phyloP scores from a whole-genome alignment of 2,329 filamentous ascomycete genomes.

The Clonostachys solani region DNA sequence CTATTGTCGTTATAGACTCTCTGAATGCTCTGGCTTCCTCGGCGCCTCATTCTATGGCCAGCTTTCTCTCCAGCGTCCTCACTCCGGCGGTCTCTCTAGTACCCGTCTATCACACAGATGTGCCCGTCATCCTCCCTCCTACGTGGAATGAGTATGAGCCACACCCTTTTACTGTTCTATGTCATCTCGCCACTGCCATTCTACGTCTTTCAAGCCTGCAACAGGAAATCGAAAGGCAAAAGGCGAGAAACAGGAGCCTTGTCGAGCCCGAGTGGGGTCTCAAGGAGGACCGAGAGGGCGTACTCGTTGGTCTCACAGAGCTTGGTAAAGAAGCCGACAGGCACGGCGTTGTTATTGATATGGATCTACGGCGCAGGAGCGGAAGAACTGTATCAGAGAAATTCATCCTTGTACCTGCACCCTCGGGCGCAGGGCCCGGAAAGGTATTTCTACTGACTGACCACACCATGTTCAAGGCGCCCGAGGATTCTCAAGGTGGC shows the following conservation, averaged over 20 bases:
- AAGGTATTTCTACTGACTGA: constrained; percentile 65
- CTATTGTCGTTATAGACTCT: constrained; percentile 75
- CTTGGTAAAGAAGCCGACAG: constrained; percentile 28
- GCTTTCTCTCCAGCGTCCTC: constrained; percentile 67
- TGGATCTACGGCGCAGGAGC: constrained; percentile 82
- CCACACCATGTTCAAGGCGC: constrained; percentile 59
- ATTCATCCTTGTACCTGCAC: constrained; percentile 43
- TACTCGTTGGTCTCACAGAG: constrained; percentile 62
- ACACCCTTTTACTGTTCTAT: constrained; percentile 65
- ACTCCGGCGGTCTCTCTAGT: constrained; percentile 67
- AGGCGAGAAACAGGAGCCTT: constrained; percentile 71
- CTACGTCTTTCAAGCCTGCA: constrained; percentile 68
- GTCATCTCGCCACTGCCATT: constrained; percentile 85
- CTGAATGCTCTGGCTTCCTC: constrained; percentile 62
- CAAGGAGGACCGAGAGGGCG: constrained; percentile 71
- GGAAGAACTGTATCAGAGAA: constrained; percentile 72
- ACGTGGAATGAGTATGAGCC: constrained; percentile 56
- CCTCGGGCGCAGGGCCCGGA: constrained; percentile 13
- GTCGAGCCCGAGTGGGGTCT: constrained; percentile 77
- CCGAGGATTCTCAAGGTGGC: constrained; percentile 17
- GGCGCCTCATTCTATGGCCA: constrained; percentile 52
- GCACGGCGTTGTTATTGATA: constrained; percentile 65
- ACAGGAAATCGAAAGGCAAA: constrained; percentile 70
- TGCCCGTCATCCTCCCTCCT: constrained; percentile 50
- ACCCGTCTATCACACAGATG: constrained; percentile 77